Conservation (phyloP, 2,329 filamentous ascomycete genomes). For the Fusarium dlaminii region DNA sequence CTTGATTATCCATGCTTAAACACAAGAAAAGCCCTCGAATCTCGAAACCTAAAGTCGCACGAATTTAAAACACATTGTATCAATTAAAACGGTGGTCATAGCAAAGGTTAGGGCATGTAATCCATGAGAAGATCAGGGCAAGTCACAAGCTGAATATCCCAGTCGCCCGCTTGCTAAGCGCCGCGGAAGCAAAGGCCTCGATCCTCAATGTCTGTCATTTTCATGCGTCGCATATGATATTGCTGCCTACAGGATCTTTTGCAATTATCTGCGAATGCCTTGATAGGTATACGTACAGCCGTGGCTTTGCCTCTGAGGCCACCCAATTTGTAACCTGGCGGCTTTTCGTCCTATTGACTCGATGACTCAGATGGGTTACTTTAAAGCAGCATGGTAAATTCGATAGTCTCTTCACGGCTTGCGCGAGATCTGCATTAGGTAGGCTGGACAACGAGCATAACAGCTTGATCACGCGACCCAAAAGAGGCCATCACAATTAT, state of each 20-base stretch:
- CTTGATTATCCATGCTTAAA: conserved; percentile 2
- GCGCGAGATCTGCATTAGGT: background rate
- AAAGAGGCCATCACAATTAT: background rate
- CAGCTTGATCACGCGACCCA: background rate
- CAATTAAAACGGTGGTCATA: background rate
- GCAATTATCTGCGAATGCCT: background rate
- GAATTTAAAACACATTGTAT: background rate
- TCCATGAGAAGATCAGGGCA: background rate
- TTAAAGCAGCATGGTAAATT: too few relatives aligned
- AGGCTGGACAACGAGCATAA: background rate
- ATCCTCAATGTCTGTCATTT: conserved; percentile 1
- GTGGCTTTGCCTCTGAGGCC: conserved; percentile 9
- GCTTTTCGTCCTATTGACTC: background rate
- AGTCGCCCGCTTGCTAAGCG: background rate
- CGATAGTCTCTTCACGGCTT: background rate
- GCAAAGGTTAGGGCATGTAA: background rate
- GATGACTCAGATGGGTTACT: background rate
- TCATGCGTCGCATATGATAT: background rate
- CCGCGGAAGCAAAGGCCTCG: background rate
- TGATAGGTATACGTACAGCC: background rate
- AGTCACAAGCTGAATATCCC: background rate
- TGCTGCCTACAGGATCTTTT: background rate
- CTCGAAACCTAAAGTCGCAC: background rate
- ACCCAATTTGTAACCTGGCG: background rate
- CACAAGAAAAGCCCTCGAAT: background rate